Conservation (phyloP, 2,329 filamentous ascomycete species). For the Myriosclerotinia curreyana region DNA sequence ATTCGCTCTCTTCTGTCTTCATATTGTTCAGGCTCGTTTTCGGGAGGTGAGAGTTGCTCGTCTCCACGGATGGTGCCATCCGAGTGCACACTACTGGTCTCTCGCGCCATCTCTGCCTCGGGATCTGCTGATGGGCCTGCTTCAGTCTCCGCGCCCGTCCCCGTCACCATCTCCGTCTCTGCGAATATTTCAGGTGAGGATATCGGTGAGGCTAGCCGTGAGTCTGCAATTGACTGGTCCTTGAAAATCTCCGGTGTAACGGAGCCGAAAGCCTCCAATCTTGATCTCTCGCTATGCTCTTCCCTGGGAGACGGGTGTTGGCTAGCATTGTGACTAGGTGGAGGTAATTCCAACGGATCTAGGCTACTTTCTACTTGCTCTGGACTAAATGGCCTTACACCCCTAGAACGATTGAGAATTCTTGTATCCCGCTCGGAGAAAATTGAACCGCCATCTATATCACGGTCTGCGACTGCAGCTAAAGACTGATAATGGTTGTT, state of each 20-base stretch:
- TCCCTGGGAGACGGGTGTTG: not conserved
- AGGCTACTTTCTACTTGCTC: conserved; percentile 34
- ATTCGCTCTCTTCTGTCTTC: not conserved
- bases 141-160: too few species aligned
- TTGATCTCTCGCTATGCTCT: conserved; percentile 10
- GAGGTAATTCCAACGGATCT: conserved; percentile 30
- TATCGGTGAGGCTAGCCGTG: not conserved
- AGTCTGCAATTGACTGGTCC: conserved; percentile 10
- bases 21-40: not conserved
- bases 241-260: conserved; percentile 15
- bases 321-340: conserved; percentile 5
- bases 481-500: conserved; percentile 57
- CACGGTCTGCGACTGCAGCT: conserved; percentile 43
- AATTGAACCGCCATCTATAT: conserved; percentile 47
- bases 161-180: not conserved
- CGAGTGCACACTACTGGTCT: conserved; percentile 10
- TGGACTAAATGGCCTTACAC: conserved; percentile 58
- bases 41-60: not conserved
- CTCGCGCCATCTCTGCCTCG: not conserved
- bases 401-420: conserved; percentile 50
- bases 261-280: conserved; percentile 2
- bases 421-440: conserved; percentile 46
- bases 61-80: conserved; percentile 20
- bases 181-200: conserved; percentile 4
- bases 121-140: not conserved